Evolutionary conservation across 2,329 filamentous ascomycete genomes (phyloP).

Genomic region (Penicillium sp.): DNA sequence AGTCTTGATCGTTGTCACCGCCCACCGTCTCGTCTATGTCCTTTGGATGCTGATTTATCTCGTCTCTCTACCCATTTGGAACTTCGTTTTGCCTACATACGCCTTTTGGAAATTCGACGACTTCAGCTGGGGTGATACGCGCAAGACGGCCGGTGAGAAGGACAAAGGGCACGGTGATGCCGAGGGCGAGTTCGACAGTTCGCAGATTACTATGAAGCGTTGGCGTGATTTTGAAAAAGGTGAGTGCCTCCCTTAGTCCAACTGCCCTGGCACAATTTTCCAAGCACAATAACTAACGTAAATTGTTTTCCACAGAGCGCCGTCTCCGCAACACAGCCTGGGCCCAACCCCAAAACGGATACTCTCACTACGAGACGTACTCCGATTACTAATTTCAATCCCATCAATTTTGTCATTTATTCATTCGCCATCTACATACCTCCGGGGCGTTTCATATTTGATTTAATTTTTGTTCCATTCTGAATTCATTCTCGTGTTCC

Average conservation of each 20-base stretch:
- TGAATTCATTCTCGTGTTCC: neutral
- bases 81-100: slow-evolving; percentile 90
- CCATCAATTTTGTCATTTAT: slow-evolving; percentile 16
- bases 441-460: neutral
- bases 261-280: neutral
- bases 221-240: slow-evolving; percentile 94
- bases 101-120: slow-evolving; percentile 99
- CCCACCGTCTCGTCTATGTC: slow-evolving; percentile 88
- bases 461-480: neutral
- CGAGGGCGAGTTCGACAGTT: slow-evolving; percentile 96
- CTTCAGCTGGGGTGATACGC: slow-evolving; percentile 98
- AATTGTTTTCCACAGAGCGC: slow-evolving; percentile 30
- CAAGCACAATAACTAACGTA: neutral
- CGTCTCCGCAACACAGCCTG: slow-evolving; percentile 32
- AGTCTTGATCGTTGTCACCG: slow-evolving; percentile 86
- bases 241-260: slow-evolving; percentile 30
- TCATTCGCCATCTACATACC: slow-evolving; percentile 15
- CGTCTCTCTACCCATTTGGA: slow-evolving; percentile 90
- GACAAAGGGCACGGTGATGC: slow-evolving; percentile 78
- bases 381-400: slow-evolving; percentile 34
- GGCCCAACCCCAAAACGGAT: slow-evolving; percentile 28
- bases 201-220: slow-evolving; percentile 98
- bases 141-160: slow-evolving; percentile 89
- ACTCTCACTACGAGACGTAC: slow-evolving; percentile 38
- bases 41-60: slow-evolving; percentile 98